phyloP scores from a whole-genome alignment of 176 grass and related monocot genomes.

The Otatea glauca region DNA sequence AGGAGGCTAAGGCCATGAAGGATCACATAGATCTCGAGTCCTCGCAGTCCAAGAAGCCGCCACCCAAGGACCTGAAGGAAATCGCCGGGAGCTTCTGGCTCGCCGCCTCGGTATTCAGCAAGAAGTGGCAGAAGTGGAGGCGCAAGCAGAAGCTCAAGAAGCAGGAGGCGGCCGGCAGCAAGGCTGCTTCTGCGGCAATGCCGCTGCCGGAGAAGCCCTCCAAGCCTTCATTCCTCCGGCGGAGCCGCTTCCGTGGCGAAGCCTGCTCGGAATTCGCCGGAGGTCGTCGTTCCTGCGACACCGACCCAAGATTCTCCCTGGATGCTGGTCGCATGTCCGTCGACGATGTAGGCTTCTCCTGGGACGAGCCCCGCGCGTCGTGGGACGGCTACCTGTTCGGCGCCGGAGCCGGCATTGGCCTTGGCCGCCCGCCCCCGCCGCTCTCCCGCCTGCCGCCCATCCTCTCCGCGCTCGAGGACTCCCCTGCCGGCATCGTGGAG shows the following conservation, averaged over 20 bases:
- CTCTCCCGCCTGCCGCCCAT: slow-evolving; percentile 77
- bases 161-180: slow-evolving; percentile 57
- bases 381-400: slow-evolving; percentile 97
- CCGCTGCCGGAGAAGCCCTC: slow-evolving; percentile 44
- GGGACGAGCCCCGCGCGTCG: slow-evolving; percentile 95
- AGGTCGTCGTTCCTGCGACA: slow-evolving; percentile 91
- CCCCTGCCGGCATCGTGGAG: slow-evolving; percentile 57
- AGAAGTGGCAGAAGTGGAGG: slow-evolving; percentile 97
- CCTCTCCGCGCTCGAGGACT: slow-evolving; percentile 84
- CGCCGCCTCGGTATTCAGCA: slow-evolving; percentile 96
- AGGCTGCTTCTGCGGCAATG: slow-evolving; percentile 54
- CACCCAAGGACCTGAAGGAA: slow-evolving; percentile 83
- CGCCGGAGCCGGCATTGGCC: slow-evolving; percentile 48
- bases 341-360: slow-evolving; percentile 68
- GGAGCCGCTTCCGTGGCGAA: slow-evolving; percentile 42
- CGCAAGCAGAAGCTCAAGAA: slow-evolving; percentile 96
- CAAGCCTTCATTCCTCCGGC: slow-evolving; percentile 55
- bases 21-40: slow-evolving; percentile 96
- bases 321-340: slow-evolving; percentile 89
- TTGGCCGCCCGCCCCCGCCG: slow-evolving; percentile 28
- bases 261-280: slow-evolving; percentile 46
- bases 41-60: slow-evolving; percentile 55
- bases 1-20: slow-evolving; percentile 67
- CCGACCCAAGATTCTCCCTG: slow-evolving; percentile 86
- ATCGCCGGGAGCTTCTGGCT: slow-evolving; percentile 98